These are phyloP conservation scores for Suhomyces taliae DNA, from an alignment of 1,139 yeast species.

Conservation along the genomic window DNA sequence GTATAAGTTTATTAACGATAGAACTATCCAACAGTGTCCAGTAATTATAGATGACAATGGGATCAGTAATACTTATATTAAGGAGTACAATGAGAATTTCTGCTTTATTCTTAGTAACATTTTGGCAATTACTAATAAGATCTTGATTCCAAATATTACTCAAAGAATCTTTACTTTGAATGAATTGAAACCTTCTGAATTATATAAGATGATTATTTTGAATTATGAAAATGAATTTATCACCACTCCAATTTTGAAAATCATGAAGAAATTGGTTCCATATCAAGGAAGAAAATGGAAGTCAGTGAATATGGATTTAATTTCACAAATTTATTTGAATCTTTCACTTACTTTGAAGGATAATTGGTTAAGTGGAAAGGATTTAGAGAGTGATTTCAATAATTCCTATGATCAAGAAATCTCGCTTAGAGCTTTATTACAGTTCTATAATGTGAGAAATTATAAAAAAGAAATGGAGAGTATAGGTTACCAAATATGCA, in stretches of 20 bases:
- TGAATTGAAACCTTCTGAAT: constrained; percentile 56
- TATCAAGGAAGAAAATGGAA: constrained; percentile 96
- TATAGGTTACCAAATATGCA: constrained; percentile 51
- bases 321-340: constrained; percentile 81
- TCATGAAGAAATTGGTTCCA: constrained; percentile 79
- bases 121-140: constrained; percentile 43
- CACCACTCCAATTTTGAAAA: constrained; percentile 68
- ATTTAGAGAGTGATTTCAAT: constrained; percentile 70
- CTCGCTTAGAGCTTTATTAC: constrained; percentile 76
- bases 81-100: constrained; percentile 40
- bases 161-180: constrained; percentile 56
- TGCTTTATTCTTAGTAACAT: constrained; percentile 48
- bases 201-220: constrained; percentile 42
- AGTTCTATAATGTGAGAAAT: constrained; percentile 68
- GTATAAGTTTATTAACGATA: constrained; percentile 33
- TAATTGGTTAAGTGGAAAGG: constrained; percentile 87
- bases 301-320: constrained; percentile 86
- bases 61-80: constrained; percentile 30
- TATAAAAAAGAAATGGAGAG: constrained; percentile 53
- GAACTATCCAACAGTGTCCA: constrained; percentile 28
- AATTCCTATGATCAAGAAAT: constrained; percentile 86
- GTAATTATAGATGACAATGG: constrained; percentile 27
- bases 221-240: constrained; percentile 62
- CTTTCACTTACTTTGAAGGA: constrained; percentile 73
- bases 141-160: constrained; percentile 46